Evolutionary conservation across 192 early-diverging fungal species (phyloP).

Genomic region (Pecoramyces ruminantium): DNA sequence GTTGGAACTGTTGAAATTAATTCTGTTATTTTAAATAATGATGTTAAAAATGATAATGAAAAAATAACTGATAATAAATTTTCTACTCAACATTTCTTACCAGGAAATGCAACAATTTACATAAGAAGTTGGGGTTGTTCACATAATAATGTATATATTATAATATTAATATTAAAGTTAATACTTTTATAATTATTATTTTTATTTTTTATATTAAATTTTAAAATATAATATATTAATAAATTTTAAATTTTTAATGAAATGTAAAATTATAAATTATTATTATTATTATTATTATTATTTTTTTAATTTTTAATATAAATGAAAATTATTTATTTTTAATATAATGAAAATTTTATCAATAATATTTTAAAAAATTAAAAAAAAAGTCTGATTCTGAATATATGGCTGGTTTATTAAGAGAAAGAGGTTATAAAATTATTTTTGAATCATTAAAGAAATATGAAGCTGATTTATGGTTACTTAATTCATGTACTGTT

Average conservation of each 20-base stretch:
- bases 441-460: constrained; percentile 17
- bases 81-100: constrained; percentile 12
- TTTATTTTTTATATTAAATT: too few relatives aligned
- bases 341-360: not conserved
- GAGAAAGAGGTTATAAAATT: constrained; percentile 24
- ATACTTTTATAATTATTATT: too few relatives aligned
- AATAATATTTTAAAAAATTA: too few relatives aligned
- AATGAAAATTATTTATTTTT: not conserved
- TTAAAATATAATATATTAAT: too few relatives aligned
- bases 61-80: not conserved
- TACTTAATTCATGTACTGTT: constrained; percentile 44
- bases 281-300: too few relatives aligned
- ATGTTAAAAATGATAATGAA: constrained; percentile 1
- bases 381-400: constrained; percentile 14
- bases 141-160: not conserved
- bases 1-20: not conserved
- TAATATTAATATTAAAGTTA: too few relatives aligned
- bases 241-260: too few relatives aligned
- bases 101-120: constrained; percentile 22
- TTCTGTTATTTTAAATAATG: not conserved
- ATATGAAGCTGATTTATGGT: constrained; percentile 28
- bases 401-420: constrained; percentile 38
- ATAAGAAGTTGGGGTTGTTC: constrained; percentile 20
- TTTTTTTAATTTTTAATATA: not conserved
- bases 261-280: too few relatives aligned